Evolutionary conservation across 345 rosid genomes (phyloP).

Genomic region (Atalantia buxifolia): DNA sequence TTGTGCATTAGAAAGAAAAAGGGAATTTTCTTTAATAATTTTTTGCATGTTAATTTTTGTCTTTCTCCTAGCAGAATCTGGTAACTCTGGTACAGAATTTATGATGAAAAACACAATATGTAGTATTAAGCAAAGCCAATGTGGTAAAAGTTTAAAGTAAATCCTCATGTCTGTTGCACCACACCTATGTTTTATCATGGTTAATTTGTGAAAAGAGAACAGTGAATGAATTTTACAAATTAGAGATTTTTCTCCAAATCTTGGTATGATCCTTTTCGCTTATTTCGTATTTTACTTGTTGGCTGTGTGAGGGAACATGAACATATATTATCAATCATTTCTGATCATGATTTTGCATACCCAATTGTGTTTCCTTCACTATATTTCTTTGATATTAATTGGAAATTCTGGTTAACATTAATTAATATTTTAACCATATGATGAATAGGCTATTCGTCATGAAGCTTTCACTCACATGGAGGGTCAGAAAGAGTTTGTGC

Average conservation of each 20-base stretch:
- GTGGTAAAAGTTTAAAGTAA: neutral
- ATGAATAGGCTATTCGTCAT: constrained; percentile 93
- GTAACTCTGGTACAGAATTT: neutral
- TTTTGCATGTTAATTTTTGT: neutral
- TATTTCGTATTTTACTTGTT: neutral
- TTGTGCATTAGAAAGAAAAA: neutral
- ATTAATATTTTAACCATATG: neutral
- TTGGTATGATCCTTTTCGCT: neutral
- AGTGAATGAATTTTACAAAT: neutral
- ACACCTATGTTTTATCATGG: neutral
- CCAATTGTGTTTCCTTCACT: neutral
- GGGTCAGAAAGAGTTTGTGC: constrained; percentile 92
- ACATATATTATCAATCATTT: neutral
- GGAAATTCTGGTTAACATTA: neutral
- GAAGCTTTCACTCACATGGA: constrained; percentile 99
- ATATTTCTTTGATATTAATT: neutral
- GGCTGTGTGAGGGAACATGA: neutral
- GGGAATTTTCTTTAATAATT: neutral
- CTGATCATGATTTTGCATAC: neutral
- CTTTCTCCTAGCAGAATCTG: neutral
- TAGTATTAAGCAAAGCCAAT: neutral
- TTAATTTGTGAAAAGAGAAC: neutral
- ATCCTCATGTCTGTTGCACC: neutral
- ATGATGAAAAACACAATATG: neutral
- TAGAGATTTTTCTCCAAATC: neutral